phyloP scores from a whole-genome alignment of 202 grass and related monocot genomes.

The Miscanthus sacchariflorus region DNA sequence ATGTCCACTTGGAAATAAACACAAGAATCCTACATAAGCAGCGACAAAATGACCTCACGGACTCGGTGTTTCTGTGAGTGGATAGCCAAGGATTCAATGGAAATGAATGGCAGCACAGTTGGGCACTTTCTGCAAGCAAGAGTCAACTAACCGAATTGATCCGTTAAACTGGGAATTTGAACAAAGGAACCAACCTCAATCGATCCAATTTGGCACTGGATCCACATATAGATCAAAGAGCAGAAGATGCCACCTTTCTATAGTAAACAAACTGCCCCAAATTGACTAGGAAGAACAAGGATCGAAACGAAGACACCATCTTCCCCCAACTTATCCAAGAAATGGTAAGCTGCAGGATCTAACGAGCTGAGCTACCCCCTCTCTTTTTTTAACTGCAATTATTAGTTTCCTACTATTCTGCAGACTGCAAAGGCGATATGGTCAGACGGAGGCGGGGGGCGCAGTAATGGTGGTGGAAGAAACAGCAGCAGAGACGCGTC shows the following conservation, averaged over 20 bases:
- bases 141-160: not conserved
- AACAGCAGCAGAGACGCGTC: slow-evolving; percentile 51
- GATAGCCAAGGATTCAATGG: slow-evolving; percentile 11
- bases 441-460: slow-evolving; percentile 29
- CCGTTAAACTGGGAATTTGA: slow-evolving; percentile 9
- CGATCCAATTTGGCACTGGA: slow-evolving; percentile 25
- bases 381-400: slow-evolving; percentile 8
- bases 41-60: slow-evolving; percentile 26
- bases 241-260: slow-evolving; percentile 33
- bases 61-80: not conserved
- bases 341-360: slow-evolving; percentile 31
- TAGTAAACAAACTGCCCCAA: slow-evolving; percentile 25
- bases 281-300: not conserved
- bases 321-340: slow-evolving; percentile 23
- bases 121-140: slow-evolving; percentile 1
- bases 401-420: slow-evolving; percentile 31
- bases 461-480: slow-evolving; percentile 46
- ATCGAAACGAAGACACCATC: slow-evolving; percentile 3
- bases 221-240: slow-evolving; percentile 37
- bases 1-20: slow-evolving; percentile 17
- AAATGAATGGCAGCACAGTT: slow-evolving; percentile 33
- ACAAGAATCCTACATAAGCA: slow-evolving; percentile 42
- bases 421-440: slow-evolving; percentile 25
- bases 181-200: slow-evolving; percentile 15
- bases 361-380: not conserved